phyloP scores from a whole-genome alignment of 305 asterid species.

The Petunia hybrid region DNA sequence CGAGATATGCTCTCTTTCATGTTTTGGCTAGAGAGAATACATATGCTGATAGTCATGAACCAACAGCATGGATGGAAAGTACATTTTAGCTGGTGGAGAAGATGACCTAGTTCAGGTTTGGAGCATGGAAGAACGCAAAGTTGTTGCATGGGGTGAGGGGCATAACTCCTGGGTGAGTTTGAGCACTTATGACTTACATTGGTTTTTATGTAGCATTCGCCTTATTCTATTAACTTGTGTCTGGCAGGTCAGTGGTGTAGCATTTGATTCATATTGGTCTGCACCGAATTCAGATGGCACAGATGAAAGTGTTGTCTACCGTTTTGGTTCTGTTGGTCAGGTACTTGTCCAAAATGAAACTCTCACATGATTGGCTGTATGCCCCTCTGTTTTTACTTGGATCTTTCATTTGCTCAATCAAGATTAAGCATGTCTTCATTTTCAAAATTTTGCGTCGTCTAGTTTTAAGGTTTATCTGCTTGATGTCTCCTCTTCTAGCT shows the following conservation, averaged over 20 bases:
- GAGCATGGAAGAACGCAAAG: constrained; percentile 97
- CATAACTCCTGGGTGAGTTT: constrained; percentile 97
- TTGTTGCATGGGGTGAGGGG: constrained; percentile 99
- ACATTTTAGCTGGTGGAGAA: constrained; percentile 97
- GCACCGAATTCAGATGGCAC: constrained; percentile 88
- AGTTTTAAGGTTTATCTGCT: background rate
- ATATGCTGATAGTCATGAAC: constrained; percentile 52
- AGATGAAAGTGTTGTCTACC: constrained; percentile 83
- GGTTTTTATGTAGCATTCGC: constrained; percentile 21
- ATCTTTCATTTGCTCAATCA: constrained; percentile 1
- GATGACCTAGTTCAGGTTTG: constrained; percentile 99
- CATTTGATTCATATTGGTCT: constrained; percentile 96
- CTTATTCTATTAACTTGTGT: constrained; percentile 33
- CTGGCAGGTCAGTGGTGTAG: constrained; percentile 95
- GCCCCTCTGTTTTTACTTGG: background rate
- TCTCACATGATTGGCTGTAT: background rate
- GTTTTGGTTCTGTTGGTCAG: constrained; percentile 99
- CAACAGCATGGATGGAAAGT: constrained; percentile 96
- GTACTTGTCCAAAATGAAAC: constrained; percentile 44
- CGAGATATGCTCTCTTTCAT: constrained; percentile 10
- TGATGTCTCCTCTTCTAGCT: constrained; percentile 6
- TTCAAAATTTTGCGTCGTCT: background rate
- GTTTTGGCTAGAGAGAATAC: constrained; percentile 38
- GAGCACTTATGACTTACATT: constrained; percentile 8
- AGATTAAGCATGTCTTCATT: background rate